A percentile compares a stretch with the other conserved stretches of the same genome.
phyloP scores from a whole-genome alignment of 2,329 filamentous ascomycete genomes.

The Ambrosiella cleistominuta region DNA sequence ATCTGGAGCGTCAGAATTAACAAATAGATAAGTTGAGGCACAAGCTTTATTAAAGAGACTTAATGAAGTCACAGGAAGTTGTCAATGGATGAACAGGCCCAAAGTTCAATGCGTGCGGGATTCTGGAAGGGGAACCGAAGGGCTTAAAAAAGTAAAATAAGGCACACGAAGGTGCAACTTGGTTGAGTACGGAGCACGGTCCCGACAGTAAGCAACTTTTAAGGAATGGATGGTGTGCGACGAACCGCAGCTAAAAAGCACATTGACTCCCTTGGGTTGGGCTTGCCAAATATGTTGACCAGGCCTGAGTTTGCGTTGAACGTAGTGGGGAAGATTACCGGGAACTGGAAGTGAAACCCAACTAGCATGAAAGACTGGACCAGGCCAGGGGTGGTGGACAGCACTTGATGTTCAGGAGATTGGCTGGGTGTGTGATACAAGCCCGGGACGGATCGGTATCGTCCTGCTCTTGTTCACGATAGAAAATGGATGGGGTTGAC shows the following conservation, averaged over 20 bases:
- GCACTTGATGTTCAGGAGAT: too few relatives aligned
- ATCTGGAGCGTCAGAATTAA: neutral
- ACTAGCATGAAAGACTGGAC: neutral
- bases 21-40: neutral
- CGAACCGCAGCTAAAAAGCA: neutral
- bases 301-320: neutral
- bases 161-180: neutral
- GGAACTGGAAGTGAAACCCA: neutral
- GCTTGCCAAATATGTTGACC: neutral
- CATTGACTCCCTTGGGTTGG: neutral
- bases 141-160: neutral
- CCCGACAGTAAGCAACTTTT: neutral
- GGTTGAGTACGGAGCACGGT: neutral
- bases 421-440: too few relatives aligned
- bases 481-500: too few relatives aligned
- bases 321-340: neutral
- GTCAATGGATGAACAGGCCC: neutral
- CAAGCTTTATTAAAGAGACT: neutral
- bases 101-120: neutral
- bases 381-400: neutral
- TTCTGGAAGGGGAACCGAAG: constrained; percentile 8
- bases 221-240: neutral
- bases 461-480: too few relatives aligned
- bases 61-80: neutral
- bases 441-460: too few relatives aligned